phyloP scores from a whole-genome alignment of 306 rosid species.

The Amphicarpaea edgeworthii region DNA sequence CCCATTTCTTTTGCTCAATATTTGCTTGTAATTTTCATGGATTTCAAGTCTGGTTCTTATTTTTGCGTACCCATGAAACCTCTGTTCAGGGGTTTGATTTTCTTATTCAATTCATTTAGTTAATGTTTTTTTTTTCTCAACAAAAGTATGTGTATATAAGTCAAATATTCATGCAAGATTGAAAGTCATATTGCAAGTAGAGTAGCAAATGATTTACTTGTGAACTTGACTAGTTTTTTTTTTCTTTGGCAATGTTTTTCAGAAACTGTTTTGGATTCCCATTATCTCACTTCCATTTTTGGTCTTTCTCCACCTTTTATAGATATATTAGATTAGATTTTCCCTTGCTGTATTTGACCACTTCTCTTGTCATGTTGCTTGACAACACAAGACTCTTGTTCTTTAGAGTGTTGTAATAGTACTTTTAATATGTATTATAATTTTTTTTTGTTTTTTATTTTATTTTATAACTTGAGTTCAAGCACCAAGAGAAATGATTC shows the following conservation, averaged over 20 bases:
- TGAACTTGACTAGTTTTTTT: background rate
- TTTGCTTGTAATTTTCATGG: slow-evolving; percentile 5
- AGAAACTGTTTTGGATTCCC: background rate
- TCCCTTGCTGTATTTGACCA: background rate
- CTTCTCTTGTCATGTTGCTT: slow-evolving; percentile 16
- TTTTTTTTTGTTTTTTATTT: background rate
- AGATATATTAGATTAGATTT: background rate
- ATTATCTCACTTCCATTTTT: background rate
- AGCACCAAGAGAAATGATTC: slow-evolving; percentile 40
- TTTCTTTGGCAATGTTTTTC: background rate
- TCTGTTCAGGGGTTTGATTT: slow-evolving; percentile 1
- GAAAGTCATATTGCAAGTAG: background rate
- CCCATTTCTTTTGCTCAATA: background rate
- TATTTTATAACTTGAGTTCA: slow-evolving; percentile 6
- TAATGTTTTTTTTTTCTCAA: background rate
- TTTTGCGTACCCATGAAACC: background rate
- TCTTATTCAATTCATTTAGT: slow-evolving; percentile 24
- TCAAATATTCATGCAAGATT: background rate
- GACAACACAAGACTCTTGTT: background rate
- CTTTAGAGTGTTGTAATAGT: background rate
- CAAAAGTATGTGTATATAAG: slow-evolving; percentile 14
- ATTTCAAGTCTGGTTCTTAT: background rate
- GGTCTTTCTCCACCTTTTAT: background rate
- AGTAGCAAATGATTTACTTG: background rate
- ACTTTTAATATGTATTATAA: background rate